Conservation (phyloP, 176 grass and related monocot genomes). For the Triticum urartu region DNA sequence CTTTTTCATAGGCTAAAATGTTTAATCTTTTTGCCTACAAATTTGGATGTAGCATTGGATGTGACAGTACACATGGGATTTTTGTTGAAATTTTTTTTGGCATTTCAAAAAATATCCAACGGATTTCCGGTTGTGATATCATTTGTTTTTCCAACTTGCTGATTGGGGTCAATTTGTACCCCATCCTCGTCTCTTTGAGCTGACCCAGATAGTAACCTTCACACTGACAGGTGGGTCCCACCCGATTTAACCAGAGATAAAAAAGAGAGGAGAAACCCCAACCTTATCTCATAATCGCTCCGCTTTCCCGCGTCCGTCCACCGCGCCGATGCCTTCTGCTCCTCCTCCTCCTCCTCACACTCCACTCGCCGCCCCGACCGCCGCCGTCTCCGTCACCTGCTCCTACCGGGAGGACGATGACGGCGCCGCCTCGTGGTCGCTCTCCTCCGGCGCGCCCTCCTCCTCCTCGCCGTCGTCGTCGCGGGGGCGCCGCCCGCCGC, state of each 20-base stretch:
- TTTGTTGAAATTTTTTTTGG: too few species aligned
- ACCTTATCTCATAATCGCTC: slow-evolving; percentile 26
- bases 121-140: too few species aligned
- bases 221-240: background rate
- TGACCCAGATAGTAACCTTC: background rate
- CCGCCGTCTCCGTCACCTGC: background rate
- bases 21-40: too few species aligned
- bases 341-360: background rate
- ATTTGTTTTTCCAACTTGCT: too few species aligned
- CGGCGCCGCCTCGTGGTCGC: slow-evolving; percentile 42
- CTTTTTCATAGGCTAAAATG: too few species aligned
- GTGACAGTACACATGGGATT: too few species aligned
- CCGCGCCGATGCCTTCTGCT: slow-evolving; percentile 17
- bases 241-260: background rate
- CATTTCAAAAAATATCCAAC: too few species aligned
- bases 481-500: slow-evolving; percentile 8
- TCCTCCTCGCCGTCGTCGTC: slow-evolving; percentile 30
- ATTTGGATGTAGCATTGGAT: too few species aligned
- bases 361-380: slow-evolving; percentile 17
- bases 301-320: slow-evolving; percentile 40
- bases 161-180: too few species aligned
- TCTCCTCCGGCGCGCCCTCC: slow-evolving; percentile 43
- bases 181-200: too few species aligned
- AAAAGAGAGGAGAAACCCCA: background rate
- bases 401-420: background rate